Evolutionary conservation across 129 eudicot species (phyloP), one percentile per base, ranked within the genome.

Genomic region (Flaveria robusta): DNA sequence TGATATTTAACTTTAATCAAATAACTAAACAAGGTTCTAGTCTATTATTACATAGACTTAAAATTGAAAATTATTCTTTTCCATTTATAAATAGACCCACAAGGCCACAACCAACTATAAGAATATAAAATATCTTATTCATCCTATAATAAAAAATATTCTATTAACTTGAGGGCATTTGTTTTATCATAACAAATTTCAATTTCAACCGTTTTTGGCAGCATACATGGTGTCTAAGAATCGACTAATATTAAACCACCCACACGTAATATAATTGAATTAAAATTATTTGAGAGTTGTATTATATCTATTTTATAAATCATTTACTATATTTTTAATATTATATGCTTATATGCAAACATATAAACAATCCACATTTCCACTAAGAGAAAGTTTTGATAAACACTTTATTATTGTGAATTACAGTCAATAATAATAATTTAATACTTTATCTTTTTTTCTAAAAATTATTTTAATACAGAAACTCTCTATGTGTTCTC

Each of bases 221-320:
- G 5, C 45, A 29, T 29, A 15, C 41, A 26, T n/a, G 45, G 68
- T 27, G 68, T 27, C 39, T 62, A 16, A 62, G 68, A 63, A 63
- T 63, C 45, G 68, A 29, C 68, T 63, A 63, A 14, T 63, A 63
- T 63, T 63, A 15, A 27, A 63, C 23, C 68, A 29, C 20, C 68
- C 68, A 63, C 22, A 27, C 2, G 22, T 63, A 27, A 29, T 63
- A 1, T 63, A 1, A 63, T 63, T 27, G 68, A 27, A 27, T 16
- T 29, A 27, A 5, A 27, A 29, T 15, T 27, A 62, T 31, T 14
- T 29, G 43, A 62, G 27, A 62, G 19, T 27, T 2, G 4, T 18
- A 19, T 8, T 24, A 26, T 59, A 24, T 59, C 16, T 59, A 10
- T 34, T 59, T 3, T 26, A 24, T 60, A 13, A 60, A 60, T 26